These are phyloP conservation scores for Akanthomyces dipterigenus DNA, from an alignment of 2,329 filamentous ascomycete species.

Conservation along the genomic window DNA sequence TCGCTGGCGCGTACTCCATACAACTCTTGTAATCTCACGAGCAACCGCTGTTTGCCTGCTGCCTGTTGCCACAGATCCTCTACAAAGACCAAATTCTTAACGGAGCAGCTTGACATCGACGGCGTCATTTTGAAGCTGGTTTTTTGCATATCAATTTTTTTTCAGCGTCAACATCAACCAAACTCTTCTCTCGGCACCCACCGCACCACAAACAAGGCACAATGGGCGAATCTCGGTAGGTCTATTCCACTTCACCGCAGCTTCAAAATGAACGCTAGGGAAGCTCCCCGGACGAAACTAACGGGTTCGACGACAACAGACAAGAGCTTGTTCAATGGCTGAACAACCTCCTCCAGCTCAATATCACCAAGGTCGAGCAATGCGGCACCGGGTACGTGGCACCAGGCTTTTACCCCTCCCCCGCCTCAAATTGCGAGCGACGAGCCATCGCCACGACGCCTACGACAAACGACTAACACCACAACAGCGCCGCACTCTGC, in stretches of 20 bases:
- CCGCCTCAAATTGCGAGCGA: slow-evolving; percentile 13
- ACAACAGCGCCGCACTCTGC: slow-evolving; percentile 77
- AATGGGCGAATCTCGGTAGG: slow-evolving; percentile 44
- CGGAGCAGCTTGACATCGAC: not conserved
- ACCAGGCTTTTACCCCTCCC: slow-evolving; percentile 17
- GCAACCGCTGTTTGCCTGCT: slow-evolving; percentile 6
- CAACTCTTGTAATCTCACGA: slow-evolving; percentile 11
- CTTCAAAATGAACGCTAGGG: not conserved
- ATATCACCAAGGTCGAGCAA: slow-evolving; percentile 98
- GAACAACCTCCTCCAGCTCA: slow-evolving; percentile 95
- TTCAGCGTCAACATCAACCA: slow-evolving; percentile 12
- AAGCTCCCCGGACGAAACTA: not conserved
- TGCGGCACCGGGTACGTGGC: slow-evolving; percentile 84
- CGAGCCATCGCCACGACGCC: not conserved
- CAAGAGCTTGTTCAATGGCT: slow-evolving; percentile 96
- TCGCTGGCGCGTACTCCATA: slow-evolving; percentile 7
- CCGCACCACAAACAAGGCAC: slow-evolving; percentile 24
- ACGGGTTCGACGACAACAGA: slow-evolving; percentile 40
- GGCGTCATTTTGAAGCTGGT: not conserved
- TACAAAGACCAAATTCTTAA: not conserved
- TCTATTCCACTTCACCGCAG: slow-evolving; percentile 14
- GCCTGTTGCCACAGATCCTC: not conserved
- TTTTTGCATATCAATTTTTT: slow-evolving; percentile 13
- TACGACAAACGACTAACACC: slow-evolving; percentile 4
- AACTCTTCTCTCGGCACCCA: slow-evolving; percentile 10